Conservation (phyloP, 495 filamentous ascomycete species). For the Penicillium salamii region DNA sequence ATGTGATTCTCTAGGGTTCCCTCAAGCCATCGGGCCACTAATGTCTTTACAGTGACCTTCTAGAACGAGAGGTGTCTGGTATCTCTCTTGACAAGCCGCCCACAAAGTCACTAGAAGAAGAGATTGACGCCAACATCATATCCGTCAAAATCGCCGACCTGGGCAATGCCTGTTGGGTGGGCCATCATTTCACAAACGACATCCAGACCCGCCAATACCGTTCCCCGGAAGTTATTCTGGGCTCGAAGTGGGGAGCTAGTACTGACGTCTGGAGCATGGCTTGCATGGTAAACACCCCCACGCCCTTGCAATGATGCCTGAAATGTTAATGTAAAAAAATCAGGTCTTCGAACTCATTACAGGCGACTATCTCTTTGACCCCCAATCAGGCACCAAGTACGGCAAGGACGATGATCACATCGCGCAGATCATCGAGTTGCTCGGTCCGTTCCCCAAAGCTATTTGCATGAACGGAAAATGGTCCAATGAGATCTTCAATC, state of each 20-base stretch:
- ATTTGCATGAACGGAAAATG: slow-evolving; percentile 91
- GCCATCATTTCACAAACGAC: slow-evolving; percentile 98
- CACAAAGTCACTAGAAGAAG: slow-evolving; percentile 37
- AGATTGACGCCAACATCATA: slow-evolving; percentile 69
- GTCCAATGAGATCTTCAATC: slow-evolving; percentile 98
- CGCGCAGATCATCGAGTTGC: slow-evolving; percentile 96
- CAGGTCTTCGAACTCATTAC: slow-evolving; percentile 98
- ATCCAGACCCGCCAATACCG: slow-evolving; percentile 98
- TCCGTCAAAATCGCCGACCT: slow-evolving; percentile 99
- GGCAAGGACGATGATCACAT: slow-evolving; percentile 99
- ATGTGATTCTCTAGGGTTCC: slow-evolving; percentile 34
- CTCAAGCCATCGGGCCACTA: neutral
- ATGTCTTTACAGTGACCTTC: slow-evolving; percentile 62
- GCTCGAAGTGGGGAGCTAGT: slow-evolving; percentile 96
- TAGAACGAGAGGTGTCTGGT: slow-evolving; percentile 89
- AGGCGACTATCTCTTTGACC: slow-evolving; percentile 98
- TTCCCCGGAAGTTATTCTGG: slow-evolving; percentile 94
- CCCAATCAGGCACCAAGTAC: slow-evolving; percentile 98
- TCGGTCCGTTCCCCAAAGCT: slow-evolving; percentile 89
- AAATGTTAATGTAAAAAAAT: no score
- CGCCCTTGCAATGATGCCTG: no score
- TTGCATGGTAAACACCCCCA: slow-evolving; percentile 68
- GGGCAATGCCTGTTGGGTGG: slow-evolving; percentile 97
- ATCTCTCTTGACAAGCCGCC: slow-evolving; percentile 84
- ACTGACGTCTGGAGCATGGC: slow-evolving; percentile 99